Evolutionary conservation across 192 early-diverging fungal species (phyloP), one percentile per base, ranked within the genome.

Genomic region (Haplosporangium gracile): DNA sequence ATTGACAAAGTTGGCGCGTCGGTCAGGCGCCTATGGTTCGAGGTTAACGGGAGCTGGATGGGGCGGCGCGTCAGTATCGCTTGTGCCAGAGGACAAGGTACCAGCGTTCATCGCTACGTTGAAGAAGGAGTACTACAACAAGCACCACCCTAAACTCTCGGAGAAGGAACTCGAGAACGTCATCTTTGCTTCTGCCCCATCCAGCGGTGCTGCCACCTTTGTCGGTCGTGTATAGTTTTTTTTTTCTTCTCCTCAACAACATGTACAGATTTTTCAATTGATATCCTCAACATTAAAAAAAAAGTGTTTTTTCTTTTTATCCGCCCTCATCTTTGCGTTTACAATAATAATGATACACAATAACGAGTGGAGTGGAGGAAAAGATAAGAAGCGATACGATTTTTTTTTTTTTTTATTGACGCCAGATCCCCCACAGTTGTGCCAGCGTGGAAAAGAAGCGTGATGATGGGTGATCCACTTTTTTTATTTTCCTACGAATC

Each of bases 41-140:
- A 89, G 97, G 38, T 90, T 98, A 63, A 98, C 97, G 5, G 97
- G 98, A 20, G 98, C 98, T 53, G 98, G 98, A 18, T 98, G 96
- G 97, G 96, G 96, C 65, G 96, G 87, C 71, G 84, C 85, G 1
- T 74, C 82, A 24, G 70, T 83, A 3, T 88, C 76, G 42, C 63
- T 88, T 49, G 80, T 81, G 6, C 49, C 92, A 34, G 92, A 91
- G 74, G 89, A 92, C 55, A 88, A 90, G 16, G 93, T 96, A 2
- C 86, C 89, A 18, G 70, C 39, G 6, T 95, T 97, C 70, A 94
- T 97, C 29, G 74, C 85, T 6, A 81, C 79, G 22, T 72, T 97
- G 70, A 94, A 92, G 77, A 90, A 93, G 45, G 85, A 92, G 22
- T 97, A 93, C 80, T 97, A 95, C 75, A 77, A 69, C 36, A 90